Evolutionary conservation across 257 asterid species (phyloP), one percentile per base, ranked within the genome.

Genomic region (Jasminum sambac): DNA sequence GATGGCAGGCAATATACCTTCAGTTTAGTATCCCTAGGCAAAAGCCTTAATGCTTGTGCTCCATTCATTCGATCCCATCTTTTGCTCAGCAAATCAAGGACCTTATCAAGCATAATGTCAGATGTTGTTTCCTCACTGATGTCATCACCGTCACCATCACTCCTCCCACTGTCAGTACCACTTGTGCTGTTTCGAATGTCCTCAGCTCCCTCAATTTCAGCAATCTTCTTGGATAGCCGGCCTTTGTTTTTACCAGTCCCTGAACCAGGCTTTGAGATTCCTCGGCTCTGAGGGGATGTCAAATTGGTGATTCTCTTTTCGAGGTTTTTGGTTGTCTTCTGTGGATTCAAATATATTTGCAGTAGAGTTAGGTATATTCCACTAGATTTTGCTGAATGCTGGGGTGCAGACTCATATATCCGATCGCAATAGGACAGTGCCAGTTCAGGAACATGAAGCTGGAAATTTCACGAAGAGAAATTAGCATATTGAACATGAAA

Each of bases 11-110:
- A 69, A 50, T n/a, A 16, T 68, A 84, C 99, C 99, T 89, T 94
- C 63, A 95, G 78, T 81, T 88, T 91, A 64, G 99, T 95, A 72
- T 95, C 98, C 73, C 81, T 82, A 14, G 98, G 99, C 57, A 95
- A 90, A 80, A 95, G 80, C 80, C 90, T 84, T 71, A 95, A 67
- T 68, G 99, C 98, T 78, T 95, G 96, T 17, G 97, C 98, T 74
- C 97, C 99, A 68, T 91, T 88, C 81, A 91, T 89, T 58, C 95
- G 87, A 65, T 95, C 99, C 99, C 99, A 95, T 78, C 97, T 86
- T 74, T 70, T 77, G 80, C 95, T 80, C 96, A 95, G 80, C 85
- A 95, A 85, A 84, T 95, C 94, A 77, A 91, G 86, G 62, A 89
- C 96, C 82, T 84, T 91, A 81, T 95, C 98, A 57, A 88, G 93